These are phyloP conservation scores for Cordyceps cateniannulata DNA, from an alignment of 2,329 filamentous ascomycete genomes.

Conservation along the genomic window DNA sequence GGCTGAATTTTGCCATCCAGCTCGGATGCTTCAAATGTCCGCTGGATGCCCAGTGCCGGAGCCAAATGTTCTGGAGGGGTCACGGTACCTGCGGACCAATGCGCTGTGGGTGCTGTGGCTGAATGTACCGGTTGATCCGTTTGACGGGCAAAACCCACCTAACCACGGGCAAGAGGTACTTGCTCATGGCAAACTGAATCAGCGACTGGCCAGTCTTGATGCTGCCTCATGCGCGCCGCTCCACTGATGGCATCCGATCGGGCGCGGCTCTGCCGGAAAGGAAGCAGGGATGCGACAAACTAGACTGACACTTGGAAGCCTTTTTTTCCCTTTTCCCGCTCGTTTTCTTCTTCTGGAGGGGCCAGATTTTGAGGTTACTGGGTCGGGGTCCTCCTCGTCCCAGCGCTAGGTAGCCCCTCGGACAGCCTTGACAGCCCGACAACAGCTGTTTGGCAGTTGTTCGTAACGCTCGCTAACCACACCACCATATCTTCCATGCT, in stretches of 20 bases:
- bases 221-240: background rate
- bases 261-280: slow-evolving; percentile 10
- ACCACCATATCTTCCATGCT: background rate
- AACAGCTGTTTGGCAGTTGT: background rate
- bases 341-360: background rate
- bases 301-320: background rate
- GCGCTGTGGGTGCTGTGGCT: background rate
- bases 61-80: too few relatives aligned
- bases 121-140: background rate
- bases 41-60: too few relatives aligned
- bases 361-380: background rate
- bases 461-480: background rate
- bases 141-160: slow-evolving; percentile 1
- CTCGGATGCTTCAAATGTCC: too few relatives aligned
- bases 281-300: background rate
- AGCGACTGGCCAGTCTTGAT: background rate
- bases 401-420: background rate
- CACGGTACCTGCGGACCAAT: background rate
- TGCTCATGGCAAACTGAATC: background rate
- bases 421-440: background rate
- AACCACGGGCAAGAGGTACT: background rate
- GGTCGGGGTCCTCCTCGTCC: background rate
- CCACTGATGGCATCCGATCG: slow-evolving; percentile 3
- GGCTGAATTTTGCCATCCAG: background rate
- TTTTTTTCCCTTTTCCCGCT: background rate